phyloP scores from a whole-genome alignment of 208 protist species.

The Trypanosoma cruzi region DNA sequence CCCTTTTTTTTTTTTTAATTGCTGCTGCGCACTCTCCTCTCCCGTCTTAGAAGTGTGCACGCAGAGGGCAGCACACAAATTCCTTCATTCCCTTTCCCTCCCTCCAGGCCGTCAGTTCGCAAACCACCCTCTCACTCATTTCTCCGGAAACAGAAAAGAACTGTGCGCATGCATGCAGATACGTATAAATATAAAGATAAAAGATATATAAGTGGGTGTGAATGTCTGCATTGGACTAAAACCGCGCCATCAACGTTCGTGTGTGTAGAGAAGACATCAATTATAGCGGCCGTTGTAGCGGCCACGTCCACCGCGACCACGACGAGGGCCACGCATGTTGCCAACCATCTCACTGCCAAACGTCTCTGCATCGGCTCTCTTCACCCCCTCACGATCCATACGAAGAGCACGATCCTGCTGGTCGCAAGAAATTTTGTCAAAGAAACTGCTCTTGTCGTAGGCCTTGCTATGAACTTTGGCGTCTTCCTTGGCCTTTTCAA shows the following conservation, averaged over 20 bases:
- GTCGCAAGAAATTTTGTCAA: slow-evolving; percentile 87
- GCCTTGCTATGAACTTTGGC: slow-evolving; percentile 67
- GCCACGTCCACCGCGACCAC: slow-evolving; percentile 61
- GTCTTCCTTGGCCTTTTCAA: slow-evolving; percentile 89
- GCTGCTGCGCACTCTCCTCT: not conserved
- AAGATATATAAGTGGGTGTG: not conserved
- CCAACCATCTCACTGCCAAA: slow-evolving; percentile 87
- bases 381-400: slow-evolving; percentile 78
- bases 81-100: slow-evolving; percentile 6
- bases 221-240: not conserved
- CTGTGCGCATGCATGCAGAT: not conserved
- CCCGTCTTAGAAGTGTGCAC: not conserved
- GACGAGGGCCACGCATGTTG: slow-evolving; percentile 61
- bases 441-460: slow-evolving; percentile 88
- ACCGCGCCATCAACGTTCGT: too few relatives aligned
- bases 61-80: not conserved
- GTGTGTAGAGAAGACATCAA: not conserved
- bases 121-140: not conserved
- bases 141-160: not conserved
- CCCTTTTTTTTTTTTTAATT: not conserved
- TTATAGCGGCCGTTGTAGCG: slow-evolving; percentile 71
- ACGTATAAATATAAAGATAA: not conserved
- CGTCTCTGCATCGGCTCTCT: slow-evolving; percentile 83
- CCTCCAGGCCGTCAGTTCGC: not conserved
- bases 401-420: slow-evolving; percentile 60